Evolutionary conservation across 768 basidiomycete genomes (phyloP).

Genomic region (Suillus americanus): DNA sequence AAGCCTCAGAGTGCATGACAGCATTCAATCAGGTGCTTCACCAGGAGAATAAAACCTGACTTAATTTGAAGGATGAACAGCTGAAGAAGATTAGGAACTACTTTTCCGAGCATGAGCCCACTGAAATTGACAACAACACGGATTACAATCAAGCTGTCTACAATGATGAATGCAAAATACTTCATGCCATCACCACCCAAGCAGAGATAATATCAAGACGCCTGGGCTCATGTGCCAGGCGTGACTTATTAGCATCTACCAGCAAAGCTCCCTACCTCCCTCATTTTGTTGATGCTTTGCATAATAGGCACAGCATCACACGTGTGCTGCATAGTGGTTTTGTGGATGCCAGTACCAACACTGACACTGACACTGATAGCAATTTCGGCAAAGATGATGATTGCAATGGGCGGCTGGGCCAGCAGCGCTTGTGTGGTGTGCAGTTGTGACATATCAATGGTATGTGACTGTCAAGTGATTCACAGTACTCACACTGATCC

Average conservation of each 20-base stretch:
- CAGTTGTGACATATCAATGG: background rate
- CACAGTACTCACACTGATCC: background rate
- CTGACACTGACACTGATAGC: background rate
- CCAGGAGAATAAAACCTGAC: background rate
- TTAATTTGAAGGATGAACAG: background rate
- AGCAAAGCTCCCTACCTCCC: background rate
- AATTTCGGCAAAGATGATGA: background rate
- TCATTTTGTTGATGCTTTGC: background rate
- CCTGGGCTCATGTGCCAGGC: background rate
- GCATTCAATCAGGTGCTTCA: background rate
- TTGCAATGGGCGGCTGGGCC: fast-evolving
- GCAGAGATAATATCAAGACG: background rate
- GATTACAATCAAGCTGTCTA: background rate
- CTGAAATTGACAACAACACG: background rate
- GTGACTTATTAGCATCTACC: background rate
- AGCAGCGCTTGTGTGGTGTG: background rate
- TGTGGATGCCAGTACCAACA: background rate
- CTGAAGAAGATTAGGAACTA: background rate
- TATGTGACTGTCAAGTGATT: background rate
- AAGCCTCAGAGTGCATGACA: background rate
- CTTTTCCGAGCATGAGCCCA: background rate
- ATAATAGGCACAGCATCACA: background rate
- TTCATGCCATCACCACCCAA: background rate
- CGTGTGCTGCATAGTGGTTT: background rate
- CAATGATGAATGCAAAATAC: background rate